Conservation (phyloP, 23 red algal species). For the Gracilaria domingensis region DNA sequence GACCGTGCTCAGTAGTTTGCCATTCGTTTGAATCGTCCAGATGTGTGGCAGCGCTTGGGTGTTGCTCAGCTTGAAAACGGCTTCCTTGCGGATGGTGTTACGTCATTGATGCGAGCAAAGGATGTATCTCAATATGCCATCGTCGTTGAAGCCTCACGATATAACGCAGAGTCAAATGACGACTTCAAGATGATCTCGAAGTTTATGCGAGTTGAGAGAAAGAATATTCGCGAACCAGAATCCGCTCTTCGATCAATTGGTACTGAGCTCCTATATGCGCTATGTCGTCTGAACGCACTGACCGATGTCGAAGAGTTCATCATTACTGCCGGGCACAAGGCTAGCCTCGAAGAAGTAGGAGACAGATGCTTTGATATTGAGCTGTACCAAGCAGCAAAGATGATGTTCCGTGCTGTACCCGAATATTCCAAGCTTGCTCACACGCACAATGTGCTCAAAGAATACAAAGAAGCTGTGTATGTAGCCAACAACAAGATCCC, state of each 20-base stretch:
- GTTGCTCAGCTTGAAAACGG: constrained; percentile 73
- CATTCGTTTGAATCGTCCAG: constrained; percentile 71
- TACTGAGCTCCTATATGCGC: constrained; percentile 83
- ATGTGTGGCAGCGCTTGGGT: constrained; percentile 91
- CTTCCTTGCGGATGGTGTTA: constrained; percentile 76
- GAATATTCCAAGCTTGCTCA: constrained; percentile 82
- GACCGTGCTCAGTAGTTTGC: constrained; percentile 94
- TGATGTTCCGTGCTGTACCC: too few relatives aligned
- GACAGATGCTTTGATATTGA: too few relatives aligned
- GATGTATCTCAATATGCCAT: constrained; percentile 70
- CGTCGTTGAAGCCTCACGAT: constrained; percentile 65
- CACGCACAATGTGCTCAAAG: constrained; percentile 75
- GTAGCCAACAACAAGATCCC: constrained; percentile 79
- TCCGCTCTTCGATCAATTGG: constrained; percentile 70
- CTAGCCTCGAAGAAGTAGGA: constrained; percentile 93
- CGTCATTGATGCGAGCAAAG: constrained; percentile 81
- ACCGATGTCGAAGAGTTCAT: constrained; percentile 92
- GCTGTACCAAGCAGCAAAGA: too few relatives aligned
- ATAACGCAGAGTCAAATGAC: constrained; percentile 47
- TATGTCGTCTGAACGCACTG: constrained; percentile 72
- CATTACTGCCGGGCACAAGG: constrained; percentile 60
- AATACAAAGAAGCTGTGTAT: constrained; percentile 90
- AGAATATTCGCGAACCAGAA: constrained; percentile 72
- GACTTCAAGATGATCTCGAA: too few relatives aligned
- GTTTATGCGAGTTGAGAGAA: constrained; percentile 66